Percentiles rank a stretch among this genome's conserved stretches.
Conservation (phyloP, 768 basidiomycete genomes). For the Myochromella boudieri region DNA sequence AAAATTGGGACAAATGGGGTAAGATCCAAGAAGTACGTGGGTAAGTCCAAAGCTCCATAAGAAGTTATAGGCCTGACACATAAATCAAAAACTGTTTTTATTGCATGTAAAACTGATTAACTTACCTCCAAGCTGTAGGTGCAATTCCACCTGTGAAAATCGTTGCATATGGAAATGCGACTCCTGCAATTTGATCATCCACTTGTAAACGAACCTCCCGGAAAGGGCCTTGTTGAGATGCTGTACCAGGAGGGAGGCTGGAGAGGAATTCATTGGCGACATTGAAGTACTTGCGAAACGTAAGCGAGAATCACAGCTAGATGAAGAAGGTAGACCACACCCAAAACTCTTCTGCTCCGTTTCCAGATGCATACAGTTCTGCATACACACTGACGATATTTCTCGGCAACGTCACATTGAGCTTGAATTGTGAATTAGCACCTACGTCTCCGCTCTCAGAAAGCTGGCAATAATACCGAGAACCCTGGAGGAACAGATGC, state of each 20-base stretch:
- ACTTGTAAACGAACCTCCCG: constrained; percentile 48
- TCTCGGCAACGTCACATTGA: constrained; percentile 66
- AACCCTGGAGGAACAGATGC: constrained; percentile 75
- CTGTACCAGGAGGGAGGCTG: constrained; percentile 47
- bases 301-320: neutral
- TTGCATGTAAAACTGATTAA: no score
- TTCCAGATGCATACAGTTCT: constrained; percentile 71
- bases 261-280: constrained; percentile 57
- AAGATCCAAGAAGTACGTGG: constrained; percentile 75
- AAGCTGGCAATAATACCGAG: constrained; percentile 43
- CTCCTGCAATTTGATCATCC: constrained; percentile 47
- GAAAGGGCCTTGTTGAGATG: constrained; percentile 47
- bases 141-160: constrained; percentile 78
- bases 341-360: constrained; percentile 71
- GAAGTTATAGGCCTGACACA: constrained; percentile 63
- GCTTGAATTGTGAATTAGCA: constrained; percentile 31
- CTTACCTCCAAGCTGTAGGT: constrained; percentile 67
- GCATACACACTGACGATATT: constrained; percentile 69
- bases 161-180: constrained; percentile 53
- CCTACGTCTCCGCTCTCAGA: neutral
- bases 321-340: constrained; percentile 34
- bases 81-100: neutral
- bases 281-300: constrained; percentile 59
- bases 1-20: constrained; percentile 76
- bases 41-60: constrained; percentile 75